These are phyloP conservation scores for Amaranthus hypochondriacus DNA, from an alignment of 148 eudicot species.

Conservation along the genomic window DNA sequence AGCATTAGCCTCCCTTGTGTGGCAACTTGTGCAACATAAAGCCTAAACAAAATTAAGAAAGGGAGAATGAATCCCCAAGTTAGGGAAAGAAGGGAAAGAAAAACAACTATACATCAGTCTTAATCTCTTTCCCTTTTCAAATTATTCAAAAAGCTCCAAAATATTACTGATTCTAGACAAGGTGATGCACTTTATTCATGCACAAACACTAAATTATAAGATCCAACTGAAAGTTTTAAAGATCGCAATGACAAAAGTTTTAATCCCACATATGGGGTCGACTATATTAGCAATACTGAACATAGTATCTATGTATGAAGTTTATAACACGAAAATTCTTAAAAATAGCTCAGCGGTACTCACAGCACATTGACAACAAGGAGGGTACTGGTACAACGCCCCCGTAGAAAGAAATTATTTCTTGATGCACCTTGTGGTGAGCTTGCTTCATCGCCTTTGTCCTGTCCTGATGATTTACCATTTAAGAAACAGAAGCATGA, in stretches of 20 bases:
- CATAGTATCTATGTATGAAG: background rate
- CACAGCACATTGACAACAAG: conserved; percentile 63
- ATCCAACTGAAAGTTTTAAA: no score
- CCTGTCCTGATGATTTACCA: conserved; percentile 37
- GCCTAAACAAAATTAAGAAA: conserved; percentile 37
- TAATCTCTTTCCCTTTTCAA: no score
- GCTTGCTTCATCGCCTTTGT: conserved; percentile 24
- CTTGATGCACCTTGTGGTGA: conserved; percentile 33
- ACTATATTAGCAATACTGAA: no score
- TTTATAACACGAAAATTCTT: conserved; percentile 1
- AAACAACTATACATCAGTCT: background rate
- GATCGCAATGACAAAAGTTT: no score
- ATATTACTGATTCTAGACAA: background rate
- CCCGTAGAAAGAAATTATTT: conserved; percentile 28
- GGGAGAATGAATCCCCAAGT: background rate
- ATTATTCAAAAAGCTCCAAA: background rate
- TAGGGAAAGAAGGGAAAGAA: background rate
- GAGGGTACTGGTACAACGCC: conserved; percentile 58
- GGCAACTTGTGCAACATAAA: conserved; percentile 52
- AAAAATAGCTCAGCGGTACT: conserved; percentile 32
- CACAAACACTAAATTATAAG: background rate
- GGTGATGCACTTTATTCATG: background rate
- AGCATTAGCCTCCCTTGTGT: conserved; percentile 60
- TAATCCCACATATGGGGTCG: no score
- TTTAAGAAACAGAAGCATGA: conserved; percentile 43